Percentiles rank a stretch among this genome's conserved stretches.
Conservation (phyloP, 331 rosid genomes). For the Saraca asoca region DNA sequence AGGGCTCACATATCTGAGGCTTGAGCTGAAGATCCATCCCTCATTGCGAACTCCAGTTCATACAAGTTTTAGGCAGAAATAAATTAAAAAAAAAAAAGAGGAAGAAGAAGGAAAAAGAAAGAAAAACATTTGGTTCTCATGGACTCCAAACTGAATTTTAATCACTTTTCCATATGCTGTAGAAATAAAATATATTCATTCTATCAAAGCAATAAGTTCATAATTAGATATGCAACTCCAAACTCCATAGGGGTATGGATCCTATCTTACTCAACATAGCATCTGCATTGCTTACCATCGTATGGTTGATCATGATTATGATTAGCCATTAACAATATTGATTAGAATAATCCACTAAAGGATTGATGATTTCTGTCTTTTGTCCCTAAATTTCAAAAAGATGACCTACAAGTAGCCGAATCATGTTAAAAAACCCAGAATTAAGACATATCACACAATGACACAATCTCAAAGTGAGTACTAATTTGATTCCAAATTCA, state of each 20-base stretch:
- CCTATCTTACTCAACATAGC: not conserved
- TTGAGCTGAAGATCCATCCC: not conserved
- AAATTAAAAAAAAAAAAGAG: no score
- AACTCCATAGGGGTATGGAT: no score
- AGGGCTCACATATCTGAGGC: not conserved
- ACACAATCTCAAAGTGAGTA: not conserved
- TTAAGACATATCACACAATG: no score
- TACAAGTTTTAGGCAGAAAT: no score
- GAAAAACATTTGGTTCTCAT: not conserved
- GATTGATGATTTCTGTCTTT: not conserved
- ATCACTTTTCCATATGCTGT: not conserved
- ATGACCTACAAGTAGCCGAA: not conserved
- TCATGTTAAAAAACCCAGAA: not conserved
- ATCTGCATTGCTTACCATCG: no score
- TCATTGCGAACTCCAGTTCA: no score
- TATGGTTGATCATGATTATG: no score
- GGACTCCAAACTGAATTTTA: not conserved
- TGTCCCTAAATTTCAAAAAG: not conserved
- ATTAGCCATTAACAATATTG: not conserved
- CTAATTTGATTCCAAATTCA: no score
- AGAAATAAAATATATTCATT: conserved; percentile 1
- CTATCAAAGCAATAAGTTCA: not conserved
- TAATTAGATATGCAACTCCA: conserved; percentile 1
- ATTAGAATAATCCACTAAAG: not conserved
- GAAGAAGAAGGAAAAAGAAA: no score